Base-by-base conservation (phyloP, 129 eudicot species). In the Scalesia atractyloides region DNA sequence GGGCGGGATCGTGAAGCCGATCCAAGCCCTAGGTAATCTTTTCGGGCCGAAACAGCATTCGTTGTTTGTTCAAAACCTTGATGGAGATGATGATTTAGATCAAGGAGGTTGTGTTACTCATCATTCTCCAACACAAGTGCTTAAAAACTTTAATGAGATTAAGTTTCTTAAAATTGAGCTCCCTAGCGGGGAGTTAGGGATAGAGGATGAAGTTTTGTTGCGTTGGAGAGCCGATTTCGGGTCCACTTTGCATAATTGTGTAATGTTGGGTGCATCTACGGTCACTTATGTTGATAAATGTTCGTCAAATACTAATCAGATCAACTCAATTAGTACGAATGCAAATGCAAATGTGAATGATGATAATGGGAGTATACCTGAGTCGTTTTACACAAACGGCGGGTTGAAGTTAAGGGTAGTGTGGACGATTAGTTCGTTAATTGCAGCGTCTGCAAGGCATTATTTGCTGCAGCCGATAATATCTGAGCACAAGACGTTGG, bases 221-320 rank as follows among this genome's bases (percentile, higher is more conserved):
- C 84, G 78, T 41, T 91, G 96, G 97, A 81, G 87, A 66, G 97
- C 97, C 0, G 85, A 84, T 78, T 91, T 91, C 33, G 97, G 97
- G 2, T 88, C 96, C 5, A 91, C 92, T 50, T 50, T 50, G 56
- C 19, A 50, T 50, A 50, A 50, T 50, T 50, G 56, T 13, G 56
- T 50, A 9, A 50, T 50, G 56, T 20, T 50, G 5, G 56, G 56
- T 9, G 56, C 56, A 5, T 50, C 56, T 14, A 14, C 56, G 0
- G n/a, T 50, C 8, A 15, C 9, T 14, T 50, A 50, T 50, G 19
- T 16, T 4, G 20, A 50, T 50, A 50, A 50, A 15, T 5, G 17
- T n/a, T 6, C 56, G 7, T 50, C 20, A 41, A 41, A 11, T 41
- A 41, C 44, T 15, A 14, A 50, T 50, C 9, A 50, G 5, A 0